Percentiles rank a stretch among this genome's conserved stretches.
These are phyloP conservation scores for Friedmanniomyces simplex DNA, from an alignment of 495 filamentous ascomycete species.

Conservation along the genomic window DNA sequence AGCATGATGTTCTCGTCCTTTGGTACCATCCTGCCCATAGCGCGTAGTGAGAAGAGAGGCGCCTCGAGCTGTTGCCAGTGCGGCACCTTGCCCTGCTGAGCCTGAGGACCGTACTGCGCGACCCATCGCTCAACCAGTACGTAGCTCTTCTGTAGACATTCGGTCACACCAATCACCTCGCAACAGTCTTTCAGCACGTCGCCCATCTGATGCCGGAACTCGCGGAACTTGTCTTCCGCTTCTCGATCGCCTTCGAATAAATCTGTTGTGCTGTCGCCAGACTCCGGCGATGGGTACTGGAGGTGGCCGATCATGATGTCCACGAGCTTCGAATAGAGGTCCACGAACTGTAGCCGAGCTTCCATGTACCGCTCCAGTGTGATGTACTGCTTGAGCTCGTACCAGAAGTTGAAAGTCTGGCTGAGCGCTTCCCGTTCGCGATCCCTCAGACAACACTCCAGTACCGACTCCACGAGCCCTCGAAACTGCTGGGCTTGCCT, in stretches of 20 bases:
- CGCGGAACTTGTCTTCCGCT: constrained; percentile 91
- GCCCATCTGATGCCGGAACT: constrained; percentile 93
- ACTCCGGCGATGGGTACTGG: constrained; percentile 72
- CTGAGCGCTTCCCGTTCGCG: constrained; percentile 80
- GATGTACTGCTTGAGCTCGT: constrained; percentile 93
- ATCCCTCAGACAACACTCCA: constrained; percentile 82
- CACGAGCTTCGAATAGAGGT: constrained; percentile 76
- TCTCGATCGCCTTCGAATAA: constrained; percentile 93
- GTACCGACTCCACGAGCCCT: constrained; percentile 75
- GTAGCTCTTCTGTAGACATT: constrained; percentile 82
- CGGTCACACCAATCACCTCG: constrained; percentile 83
- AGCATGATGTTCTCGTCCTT: constrained; percentile 75
- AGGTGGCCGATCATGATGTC: constrained; percentile 90
- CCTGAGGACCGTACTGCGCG: constrained; percentile 63
- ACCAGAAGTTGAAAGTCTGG: constrained; percentile 95
- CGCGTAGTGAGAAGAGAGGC: constrained; percentile 86
- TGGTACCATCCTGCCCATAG: constrained; percentile 96
- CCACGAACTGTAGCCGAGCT: constrained; percentile 60
- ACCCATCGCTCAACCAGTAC: constrained; percentile 79
- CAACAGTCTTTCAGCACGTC: constrained; percentile 97
- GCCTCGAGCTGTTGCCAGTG: constrained; percentile 96
- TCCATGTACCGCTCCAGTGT: constrained; percentile 81
- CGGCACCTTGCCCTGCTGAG: constrained; percentile 63
- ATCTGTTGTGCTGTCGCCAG: constrained; percentile 55
- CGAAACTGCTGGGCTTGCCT: constrained; percentile 71